Evolutionary conservation across 2,329 filamentous ascomycete species (phyloP).

Genomic region (Cercospora zeina): DNA sequence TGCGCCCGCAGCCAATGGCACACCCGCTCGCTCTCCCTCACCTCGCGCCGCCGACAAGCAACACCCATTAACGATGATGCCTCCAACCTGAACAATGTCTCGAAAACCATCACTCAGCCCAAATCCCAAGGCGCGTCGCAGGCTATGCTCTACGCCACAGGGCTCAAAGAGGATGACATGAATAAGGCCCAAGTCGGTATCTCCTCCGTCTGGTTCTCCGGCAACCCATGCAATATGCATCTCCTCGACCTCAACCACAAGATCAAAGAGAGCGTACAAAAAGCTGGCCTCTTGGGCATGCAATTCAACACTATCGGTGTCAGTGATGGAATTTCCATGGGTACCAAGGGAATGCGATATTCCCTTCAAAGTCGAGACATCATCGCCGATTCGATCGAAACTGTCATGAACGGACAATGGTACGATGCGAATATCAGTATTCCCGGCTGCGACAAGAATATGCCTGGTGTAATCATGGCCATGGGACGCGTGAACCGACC

Average conservation of each 20-base stretch:
- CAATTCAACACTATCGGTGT: constrained; percentile 99
- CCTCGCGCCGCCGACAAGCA: constrained; percentile 28
- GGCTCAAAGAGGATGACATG: constrained; percentile 81
- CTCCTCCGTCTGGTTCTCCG: constrained; percentile 95
- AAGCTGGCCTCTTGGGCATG: constrained; percentile 80
- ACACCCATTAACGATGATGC: constrained; percentile 32
- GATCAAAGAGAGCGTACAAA: constrained; percentile 69
- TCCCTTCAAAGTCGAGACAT: constrained; percentile 80
- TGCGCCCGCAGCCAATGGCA: constrained; percentile 30
- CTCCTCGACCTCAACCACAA: constrained; percentile 82
- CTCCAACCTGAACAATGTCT: constrained; percentile 73
- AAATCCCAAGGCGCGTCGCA: constrained; percentile 98
- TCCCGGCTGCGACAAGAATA: constrained; percentile 99
- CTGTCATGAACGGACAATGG: constrained; percentile 98
- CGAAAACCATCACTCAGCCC: constrained; percentile 83
- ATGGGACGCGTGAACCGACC: constrained; percentile 95
- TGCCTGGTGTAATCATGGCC: constrained; percentile 73
- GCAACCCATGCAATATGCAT: constrained; percentile 99
- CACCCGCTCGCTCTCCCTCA: constrained; percentile 20
- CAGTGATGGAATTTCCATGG: constrained; percentile 97
- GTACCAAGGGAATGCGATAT: constrained; percentile 94
- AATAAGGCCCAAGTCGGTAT: constrained; percentile 97
- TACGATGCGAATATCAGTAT: constrained; percentile 97
- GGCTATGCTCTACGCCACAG: constrained; percentile 97
- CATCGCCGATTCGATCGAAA: constrained; percentile 97